These are phyloP conservation scores for Ophioceras dolichostomum DNA, from an alignment of 2,329 filamentous ascomycete species.

Conservation along the genomic window DNA sequence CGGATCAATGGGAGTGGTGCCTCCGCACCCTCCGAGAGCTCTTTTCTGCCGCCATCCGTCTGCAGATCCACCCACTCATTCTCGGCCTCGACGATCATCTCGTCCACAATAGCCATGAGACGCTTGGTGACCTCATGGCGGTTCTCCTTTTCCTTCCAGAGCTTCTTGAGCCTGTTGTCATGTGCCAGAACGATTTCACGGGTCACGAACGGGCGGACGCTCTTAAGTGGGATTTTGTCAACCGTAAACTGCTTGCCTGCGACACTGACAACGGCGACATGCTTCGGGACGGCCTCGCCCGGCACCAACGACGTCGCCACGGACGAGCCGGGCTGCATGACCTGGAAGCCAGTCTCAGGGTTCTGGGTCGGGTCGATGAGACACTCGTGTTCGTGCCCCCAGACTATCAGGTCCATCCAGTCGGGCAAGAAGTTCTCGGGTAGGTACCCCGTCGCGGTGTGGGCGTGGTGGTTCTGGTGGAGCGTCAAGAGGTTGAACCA, in stretches of 20 bases:
- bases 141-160: constrained; percentile 76
- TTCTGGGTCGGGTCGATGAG: constrained; percentile 76
- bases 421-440: constrained; percentile 87
- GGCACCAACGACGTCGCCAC: constrained; percentile 86
- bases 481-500: constrained; percentile 96
- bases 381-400: constrained; percentile 98
- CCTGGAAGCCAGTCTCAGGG: constrained; percentile 78
- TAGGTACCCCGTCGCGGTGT: constrained; percentile 86
- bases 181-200: constrained; percentile 67
- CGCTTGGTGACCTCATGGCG: constrained; percentile 66
- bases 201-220: constrained; percentile 83
- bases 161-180: constrained; percentile 62
- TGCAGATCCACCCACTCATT: constrained; percentile 72
- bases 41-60: constrained; percentile 12
- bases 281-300: constrained; percentile 82
- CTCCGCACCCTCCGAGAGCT: constrained; percentile 38
- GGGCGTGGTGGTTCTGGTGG: constrained; percentile 90
- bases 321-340: constrained; percentile 96
- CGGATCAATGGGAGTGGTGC: constrained; percentile 74
- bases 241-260: constrained; percentile 71
- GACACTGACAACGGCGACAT: constrained; percentile 75
- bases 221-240: constrained; percentile 73
- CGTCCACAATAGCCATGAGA: constrained; percentile 67
- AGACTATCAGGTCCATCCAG: constrained; percentile 84
- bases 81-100: constrained; percentile 78